Evolutionary conservation across 176 grass and related monocot species (phyloP).

Genomic region (Oryza officinalis): DNA sequence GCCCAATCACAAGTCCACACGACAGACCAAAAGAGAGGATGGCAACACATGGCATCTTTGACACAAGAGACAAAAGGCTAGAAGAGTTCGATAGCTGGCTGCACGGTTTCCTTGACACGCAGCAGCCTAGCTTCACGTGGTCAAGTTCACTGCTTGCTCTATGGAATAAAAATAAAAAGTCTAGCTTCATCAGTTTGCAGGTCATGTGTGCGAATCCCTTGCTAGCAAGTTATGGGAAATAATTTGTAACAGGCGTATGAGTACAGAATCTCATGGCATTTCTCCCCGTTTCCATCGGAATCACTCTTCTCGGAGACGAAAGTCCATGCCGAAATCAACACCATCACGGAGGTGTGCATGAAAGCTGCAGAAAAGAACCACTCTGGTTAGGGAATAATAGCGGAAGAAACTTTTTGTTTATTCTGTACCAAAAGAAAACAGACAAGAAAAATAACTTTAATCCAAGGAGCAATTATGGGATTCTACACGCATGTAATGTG

Average conservation of each 20-base stretch:
- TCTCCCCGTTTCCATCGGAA: neutral
- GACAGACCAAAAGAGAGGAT: neutral
- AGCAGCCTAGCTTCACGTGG: neutral
- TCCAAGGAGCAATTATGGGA: neutral
- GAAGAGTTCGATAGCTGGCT: neutral
- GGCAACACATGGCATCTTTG: neutral
- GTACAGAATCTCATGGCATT: conserved; percentile 13
- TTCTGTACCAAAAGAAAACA: neutral
- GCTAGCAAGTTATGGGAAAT: conserved; percentile 3
- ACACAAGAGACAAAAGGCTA: neutral
- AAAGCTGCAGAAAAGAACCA: neutral
- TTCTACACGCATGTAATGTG: neutral
- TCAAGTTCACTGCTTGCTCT: neutral
- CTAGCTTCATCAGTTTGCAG: neutral
- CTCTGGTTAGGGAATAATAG: neutral
- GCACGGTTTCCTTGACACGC: neutral
- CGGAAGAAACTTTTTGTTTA: neutral
- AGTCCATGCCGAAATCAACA: neutral
- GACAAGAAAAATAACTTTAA: neutral
- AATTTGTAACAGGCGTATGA: conserved; percentile 25
- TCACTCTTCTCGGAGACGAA: neutral
- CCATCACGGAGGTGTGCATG: neutral
- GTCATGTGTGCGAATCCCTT: neutral
- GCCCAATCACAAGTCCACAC: neutral
- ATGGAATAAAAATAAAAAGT: conserved; percentile 21